Evolutionary conservation across 225 moss, liverwort and hornwort species (phyloP).

Genomic region (Marchantia paleacea): DNA sequence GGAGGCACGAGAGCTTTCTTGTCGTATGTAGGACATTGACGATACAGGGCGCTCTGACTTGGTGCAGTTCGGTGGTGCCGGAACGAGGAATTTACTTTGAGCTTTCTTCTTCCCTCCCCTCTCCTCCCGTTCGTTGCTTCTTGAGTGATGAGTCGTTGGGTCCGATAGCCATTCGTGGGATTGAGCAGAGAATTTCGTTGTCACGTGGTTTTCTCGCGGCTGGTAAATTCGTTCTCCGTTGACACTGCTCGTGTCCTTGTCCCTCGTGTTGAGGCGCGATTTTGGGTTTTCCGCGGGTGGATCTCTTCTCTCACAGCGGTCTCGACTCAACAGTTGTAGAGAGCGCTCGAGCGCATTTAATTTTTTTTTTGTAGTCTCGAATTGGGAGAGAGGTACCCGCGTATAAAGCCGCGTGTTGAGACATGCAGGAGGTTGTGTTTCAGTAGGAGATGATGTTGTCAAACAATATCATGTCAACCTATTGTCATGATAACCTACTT

Average conservation of each 20-base stretch:
- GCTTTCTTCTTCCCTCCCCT: no score
- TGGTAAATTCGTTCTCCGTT: neutral
- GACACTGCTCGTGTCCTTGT: neutral
- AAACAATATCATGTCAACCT: neutral
- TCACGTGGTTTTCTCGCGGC: constrained; percentile 12
- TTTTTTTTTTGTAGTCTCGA: no score
- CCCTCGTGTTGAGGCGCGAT: neutral
- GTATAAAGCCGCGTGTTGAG: neutral
- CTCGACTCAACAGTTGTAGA: no score
- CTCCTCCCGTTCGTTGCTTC: no score
- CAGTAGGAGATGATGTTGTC: neutral
- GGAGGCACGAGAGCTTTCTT: neutral
- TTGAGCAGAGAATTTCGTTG: no score
- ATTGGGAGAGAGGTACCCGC: no score
- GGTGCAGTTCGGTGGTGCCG: no score
- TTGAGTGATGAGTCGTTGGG: no score
- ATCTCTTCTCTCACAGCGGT: neutral
- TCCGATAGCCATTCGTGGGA: no score
- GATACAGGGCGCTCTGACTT: no score
- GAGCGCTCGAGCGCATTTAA: no score
- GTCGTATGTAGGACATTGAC: neutral
- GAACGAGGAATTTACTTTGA: no score
- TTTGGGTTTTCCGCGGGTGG: neutral
- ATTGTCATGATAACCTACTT: neutral
- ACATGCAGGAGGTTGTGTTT: neutral